These are phyloP conservation scores for Ophiostoma novo-ulmi DNA, from an alignment of 2,329 filamentous ascomycete species.

Conservation along the genomic window DNA sequence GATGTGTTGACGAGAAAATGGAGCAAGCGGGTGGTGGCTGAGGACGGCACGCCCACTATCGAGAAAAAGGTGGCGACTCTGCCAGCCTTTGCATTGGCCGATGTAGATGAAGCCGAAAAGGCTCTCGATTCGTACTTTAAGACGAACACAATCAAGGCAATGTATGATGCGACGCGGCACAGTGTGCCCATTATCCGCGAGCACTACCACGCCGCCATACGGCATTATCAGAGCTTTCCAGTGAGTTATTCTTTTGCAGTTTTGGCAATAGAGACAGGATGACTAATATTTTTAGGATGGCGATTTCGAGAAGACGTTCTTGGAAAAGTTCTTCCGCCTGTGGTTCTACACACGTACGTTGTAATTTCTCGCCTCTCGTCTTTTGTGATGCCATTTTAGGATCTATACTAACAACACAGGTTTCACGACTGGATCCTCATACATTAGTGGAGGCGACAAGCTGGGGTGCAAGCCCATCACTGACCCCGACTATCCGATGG, in stretches of 20 bases:
- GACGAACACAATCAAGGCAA: constrained; percentile 31
- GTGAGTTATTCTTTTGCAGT: constrained; percentile 16
- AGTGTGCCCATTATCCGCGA: constrained; percentile 20
- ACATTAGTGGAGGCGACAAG: constrained; percentile 39
- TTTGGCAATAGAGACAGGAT: neutral
- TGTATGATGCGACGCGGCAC: constrained; percentile 30
- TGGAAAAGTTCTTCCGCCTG: constrained; percentile 41
- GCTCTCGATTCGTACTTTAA: constrained; percentile 34
- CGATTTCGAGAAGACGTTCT: constrained; percentile 34
- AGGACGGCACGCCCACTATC: neutral
- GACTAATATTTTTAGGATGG: constrained; percentile 25
- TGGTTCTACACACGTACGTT: constrained; percentile 47
- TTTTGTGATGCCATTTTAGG: neutral
- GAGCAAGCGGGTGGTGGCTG: constrained; percentile 28
- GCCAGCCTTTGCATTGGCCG: constrained; percentile 24
- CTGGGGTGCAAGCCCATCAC: constrained; percentile 39
- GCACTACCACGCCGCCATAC: constrained; percentile 27
- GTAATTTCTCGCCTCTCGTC: neutral
- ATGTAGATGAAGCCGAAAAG: constrained; percentile 15
- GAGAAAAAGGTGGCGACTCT: constrained; percentile 21
- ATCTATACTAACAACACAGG: constrained; percentile 32
- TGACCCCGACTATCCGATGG: constrained; percentile 38
- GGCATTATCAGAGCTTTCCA: constrained; percentile 28
- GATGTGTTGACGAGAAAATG: constrained; percentile 41
- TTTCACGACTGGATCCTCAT: constrained; percentile 43